Conservation (phyloP, 768 basidiomycete genomes). For the Phlegmacium glaucopus region DNA sequence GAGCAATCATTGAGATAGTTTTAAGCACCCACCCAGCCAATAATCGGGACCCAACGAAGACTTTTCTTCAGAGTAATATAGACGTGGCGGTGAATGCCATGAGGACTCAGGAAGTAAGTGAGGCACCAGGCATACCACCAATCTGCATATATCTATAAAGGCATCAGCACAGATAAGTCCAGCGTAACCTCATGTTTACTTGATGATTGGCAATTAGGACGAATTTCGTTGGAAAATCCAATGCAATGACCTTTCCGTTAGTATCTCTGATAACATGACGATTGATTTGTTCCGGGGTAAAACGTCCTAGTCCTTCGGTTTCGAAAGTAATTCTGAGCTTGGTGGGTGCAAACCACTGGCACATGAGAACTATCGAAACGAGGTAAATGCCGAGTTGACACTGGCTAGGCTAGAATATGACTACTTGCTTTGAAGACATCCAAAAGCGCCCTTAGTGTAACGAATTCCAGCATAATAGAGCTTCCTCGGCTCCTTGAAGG, state of each 20-base stretch:
- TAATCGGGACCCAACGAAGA: slow-evolving; percentile 76
- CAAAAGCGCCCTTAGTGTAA: slow-evolving; percentile 83
- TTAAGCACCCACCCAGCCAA: slow-evolving; percentile 72
- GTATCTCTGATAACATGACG: slow-evolving; percentile 52
- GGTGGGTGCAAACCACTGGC: slow-evolving; percentile 81
- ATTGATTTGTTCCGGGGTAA: slow-evolving; percentile 58
- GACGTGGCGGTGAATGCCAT: slow-evolving; percentile 64
- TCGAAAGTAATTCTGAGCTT: slow-evolving; percentile 72
- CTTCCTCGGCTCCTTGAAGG: slow-evolving; percentile 49
- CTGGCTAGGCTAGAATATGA: neutral
- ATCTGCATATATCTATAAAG: slow-evolving; percentile 63
- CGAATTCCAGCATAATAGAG: slow-evolving; percentile 70
- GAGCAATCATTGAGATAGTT: neutral
- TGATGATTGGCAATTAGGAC: slow-evolving; percentile 94
- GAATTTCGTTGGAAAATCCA: slow-evolving; percentile 75
- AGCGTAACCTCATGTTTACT: slow-evolving; percentile 35
- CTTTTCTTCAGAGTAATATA: slow-evolving; percentile 93
- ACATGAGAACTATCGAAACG: slow-evolving; percentile 59
- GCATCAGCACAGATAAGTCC: too few relatives aligned
- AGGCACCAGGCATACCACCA: slow-evolving; percentile 91
- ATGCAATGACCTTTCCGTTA: slow-evolving; percentile 50
- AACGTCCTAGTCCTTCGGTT: slow-evolving; percentile 58
- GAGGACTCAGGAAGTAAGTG: slow-evolving; percentile 63
- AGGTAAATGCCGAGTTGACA: neutral
- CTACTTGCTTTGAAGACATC: slow-evolving; percentile 63